Conservation (phyloP, 2,329 filamentous ascomycete genomes). For the Venturia asperata region DNA sequence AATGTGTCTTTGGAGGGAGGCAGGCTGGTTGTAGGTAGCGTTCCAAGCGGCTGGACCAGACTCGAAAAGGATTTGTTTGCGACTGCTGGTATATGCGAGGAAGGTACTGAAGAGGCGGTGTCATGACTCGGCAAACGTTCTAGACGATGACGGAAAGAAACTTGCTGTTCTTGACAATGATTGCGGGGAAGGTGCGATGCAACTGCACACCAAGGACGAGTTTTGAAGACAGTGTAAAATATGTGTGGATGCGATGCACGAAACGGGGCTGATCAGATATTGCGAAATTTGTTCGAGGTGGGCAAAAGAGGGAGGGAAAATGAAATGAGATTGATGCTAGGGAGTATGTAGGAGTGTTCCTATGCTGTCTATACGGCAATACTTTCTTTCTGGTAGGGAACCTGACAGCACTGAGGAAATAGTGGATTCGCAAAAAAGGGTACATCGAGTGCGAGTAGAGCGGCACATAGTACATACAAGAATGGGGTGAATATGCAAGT, state of each 20-base stretch:
- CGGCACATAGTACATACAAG: too few species aligned
- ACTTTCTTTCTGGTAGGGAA: background rate
- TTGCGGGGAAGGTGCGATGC: background rate
- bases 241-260: background rate
- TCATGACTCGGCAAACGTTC: conserved; percentile 12
- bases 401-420: background rate
- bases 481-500: too few species aligned
- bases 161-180: background rate
- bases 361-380: background rate
- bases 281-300: background rate
- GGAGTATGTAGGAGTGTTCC: background rate
- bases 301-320: too few species aligned
- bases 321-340: background rate
- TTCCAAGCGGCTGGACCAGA: too few species aligned
- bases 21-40: too few species aligned
- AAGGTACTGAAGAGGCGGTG: background rate
- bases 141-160: background rate
- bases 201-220: background rate
- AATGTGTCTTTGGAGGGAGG: too few species aligned
- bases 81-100: background rate
- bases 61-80: background rate
- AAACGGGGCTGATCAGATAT: background rate
- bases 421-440: background rate
- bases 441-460: background rate
- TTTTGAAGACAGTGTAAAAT: too few species aligned